Conservation (phyloP, 768 basidiomycete genomes). For the Trametes punicea region DNA sequence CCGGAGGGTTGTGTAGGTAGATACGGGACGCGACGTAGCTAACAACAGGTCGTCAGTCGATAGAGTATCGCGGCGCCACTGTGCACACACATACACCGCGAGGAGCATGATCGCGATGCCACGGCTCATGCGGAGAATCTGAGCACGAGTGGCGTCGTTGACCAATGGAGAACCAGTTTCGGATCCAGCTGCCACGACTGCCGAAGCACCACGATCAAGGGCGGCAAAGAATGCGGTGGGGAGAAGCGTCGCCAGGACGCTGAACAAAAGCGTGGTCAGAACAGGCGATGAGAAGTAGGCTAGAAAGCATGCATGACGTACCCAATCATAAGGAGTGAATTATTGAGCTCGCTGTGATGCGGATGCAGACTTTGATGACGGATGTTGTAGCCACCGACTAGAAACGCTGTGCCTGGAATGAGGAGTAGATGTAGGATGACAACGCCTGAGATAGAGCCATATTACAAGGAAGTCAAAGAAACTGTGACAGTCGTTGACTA, state of each 20-base stretch:
- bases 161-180: constrained; percentile 30
- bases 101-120: constrained; percentile 64
- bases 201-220: constrained; percentile 36
- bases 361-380: constrained; percentile 68
- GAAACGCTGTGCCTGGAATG: constrained; percentile 65
- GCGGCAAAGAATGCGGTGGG: constrained; percentile 70
- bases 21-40: constrained; percentile 68
- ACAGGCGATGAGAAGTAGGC: neutral
- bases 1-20: constrained; percentile 69
- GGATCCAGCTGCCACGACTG: constrained; percentile 17
- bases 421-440: constrained; percentile 71
- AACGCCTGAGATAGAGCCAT: constrained; percentile 50
- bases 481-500: too few relatives aligned
- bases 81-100: constrained; percentile 51
- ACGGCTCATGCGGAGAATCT: constrained; percentile 60
- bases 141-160: constrained; percentile 41
- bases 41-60: neutral
- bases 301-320: constrained; percentile 33
- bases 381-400: constrained; percentile 68
- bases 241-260: constrained; percentile 59
- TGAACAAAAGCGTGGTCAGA: constrained; percentile 23
- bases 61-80: neutral
- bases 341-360: constrained; percentile 62
- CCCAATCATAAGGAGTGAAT: constrained; percentile 68
- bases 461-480: too few relatives aligned